Percentiles rank a stretch among this genome's conserved stretches.
Conservation (phyloP, 2,329 filamentous ascomycete genomes). For the Aureobasidium sp. region DNA sequence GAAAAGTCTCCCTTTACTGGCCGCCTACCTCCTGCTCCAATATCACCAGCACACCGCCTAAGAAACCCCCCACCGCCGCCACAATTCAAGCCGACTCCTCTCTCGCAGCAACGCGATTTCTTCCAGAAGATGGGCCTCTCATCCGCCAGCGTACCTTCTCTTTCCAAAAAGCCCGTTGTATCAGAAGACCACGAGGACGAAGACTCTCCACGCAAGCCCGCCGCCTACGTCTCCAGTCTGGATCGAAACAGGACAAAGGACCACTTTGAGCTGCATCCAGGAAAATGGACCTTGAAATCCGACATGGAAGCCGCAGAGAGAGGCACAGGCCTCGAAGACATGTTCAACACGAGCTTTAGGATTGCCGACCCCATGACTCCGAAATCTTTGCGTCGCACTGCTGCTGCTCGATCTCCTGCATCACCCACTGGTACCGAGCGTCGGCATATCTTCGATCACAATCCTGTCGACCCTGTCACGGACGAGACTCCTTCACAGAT, state of each 20-base stretch:
- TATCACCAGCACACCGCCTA: conserved; percentile 53
- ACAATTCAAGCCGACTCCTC: conserved; percentile 16
- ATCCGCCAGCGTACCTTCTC: neutral
- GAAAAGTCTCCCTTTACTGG: conserved; percentile 57
- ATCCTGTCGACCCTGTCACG: neutral
- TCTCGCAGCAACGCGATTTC: conserved; percentile 16
- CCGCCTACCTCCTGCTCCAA: conserved; percentile 60
- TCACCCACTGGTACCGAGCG: neutral
- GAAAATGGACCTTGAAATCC: conserved; percentile 12
- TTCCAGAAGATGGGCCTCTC: conserved; percentile 17
- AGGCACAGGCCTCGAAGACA: conserved; percentile 17
- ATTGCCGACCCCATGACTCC: conserved; percentile 9
- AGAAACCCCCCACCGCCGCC: conserved; percentile 43
- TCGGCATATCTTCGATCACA: neutral
- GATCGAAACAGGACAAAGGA: conserved; percentile 12
- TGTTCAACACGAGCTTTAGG: conserved; percentile 16
- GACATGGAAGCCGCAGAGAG: conserved; percentile 12
- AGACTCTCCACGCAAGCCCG: neutral
- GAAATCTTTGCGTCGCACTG: neutral
- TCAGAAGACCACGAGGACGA: neutral
- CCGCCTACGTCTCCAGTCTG: neutral
- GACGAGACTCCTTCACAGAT: neutral
- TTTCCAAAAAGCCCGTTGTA: neutral
- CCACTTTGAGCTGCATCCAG: conserved; percentile 6
- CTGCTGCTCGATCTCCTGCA: neutral